Conservation (phyloP, 345 rosid species). For the Carallia pectinifolia region DNA sequence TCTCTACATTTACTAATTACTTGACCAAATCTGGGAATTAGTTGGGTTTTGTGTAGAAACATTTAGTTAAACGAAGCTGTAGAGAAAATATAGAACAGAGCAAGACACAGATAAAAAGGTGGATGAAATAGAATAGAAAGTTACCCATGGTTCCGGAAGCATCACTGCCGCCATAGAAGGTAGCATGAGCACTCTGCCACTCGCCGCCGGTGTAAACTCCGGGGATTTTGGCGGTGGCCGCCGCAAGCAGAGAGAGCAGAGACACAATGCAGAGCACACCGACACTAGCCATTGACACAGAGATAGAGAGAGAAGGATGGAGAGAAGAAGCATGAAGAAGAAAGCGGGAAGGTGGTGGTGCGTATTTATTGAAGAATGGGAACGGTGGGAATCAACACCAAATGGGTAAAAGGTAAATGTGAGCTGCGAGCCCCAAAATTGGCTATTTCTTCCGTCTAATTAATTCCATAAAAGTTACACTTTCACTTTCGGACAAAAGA, state of each 20-base stretch:
- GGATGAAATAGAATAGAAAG: neutral
- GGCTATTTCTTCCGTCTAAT: no score
- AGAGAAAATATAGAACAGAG: neutral
- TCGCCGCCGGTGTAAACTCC: slow-evolving; percentile 37
- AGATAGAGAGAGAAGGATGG: slow-evolving; percentile 7
- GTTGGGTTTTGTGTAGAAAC: no score
- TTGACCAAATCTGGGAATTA: no score
- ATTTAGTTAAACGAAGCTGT: neutral
- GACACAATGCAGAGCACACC: slow-evolving; percentile 16
- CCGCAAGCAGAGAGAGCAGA: slow-evolving; percentile 20
- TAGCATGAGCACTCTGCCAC: slow-evolving; percentile 55
- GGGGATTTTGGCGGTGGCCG: slow-evolving; percentile 34
- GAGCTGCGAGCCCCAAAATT: no score
- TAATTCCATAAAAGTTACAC: no score
- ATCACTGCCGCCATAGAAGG: slow-evolving; percentile 65
- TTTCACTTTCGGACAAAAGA: no score
- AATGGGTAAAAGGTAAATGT: no score
- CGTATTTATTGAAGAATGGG: slow-evolving; percentile 33
- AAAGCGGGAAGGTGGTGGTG: slow-evolving; percentile 28
- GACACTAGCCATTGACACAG: slow-evolving; percentile 17
- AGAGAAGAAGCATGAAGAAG: slow-evolving; percentile 28
- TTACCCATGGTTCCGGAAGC: slow-evolving; percentile 68
- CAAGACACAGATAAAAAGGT: neutral
- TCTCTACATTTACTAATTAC: no score
- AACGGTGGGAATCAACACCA: no score